Evolutionary conservation across 2,329 filamentous ascomycete genomes (phyloP), one percentile per base, ranked within the genome.

Genomic region (Microascus cirrosus): DNA sequence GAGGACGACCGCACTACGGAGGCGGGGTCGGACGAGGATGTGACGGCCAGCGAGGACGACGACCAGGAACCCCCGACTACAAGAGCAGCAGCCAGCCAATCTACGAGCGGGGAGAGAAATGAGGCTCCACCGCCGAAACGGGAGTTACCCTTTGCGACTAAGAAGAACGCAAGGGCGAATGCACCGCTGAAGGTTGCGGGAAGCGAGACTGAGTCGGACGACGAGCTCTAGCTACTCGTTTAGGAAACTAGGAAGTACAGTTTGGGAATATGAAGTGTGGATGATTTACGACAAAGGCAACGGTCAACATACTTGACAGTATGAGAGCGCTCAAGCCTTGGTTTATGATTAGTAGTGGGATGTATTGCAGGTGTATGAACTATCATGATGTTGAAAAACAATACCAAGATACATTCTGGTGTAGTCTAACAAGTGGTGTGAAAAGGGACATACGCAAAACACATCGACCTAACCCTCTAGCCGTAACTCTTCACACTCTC

Each of bases 171-270:
- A 10, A 35, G 36, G 20, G 13, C 58, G n/a, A 59, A 61, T 20
- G 62, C 65, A 53, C 60, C 69, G 2, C 59, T 70, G 5, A 66
- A 62, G 12, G 34, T 64, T 20, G 59, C 65, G 12, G 71, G 65
- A 18, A 77, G 74, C 54, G 79, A 82, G 57, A 79, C 77, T 0
- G 77, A 78, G n/a, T 80, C 78, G 0, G 80, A 81, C 60, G 80
- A 82, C 63, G 80, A 83, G 64, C 62, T 82, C 59, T 83, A 65
- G 73, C 54, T 35, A 34, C 15, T 28, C 18, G 28, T 53, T 32
- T 32, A 32, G 28, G 8, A 32, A 4, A 32, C 28, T 8, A 8
- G 28, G 28, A 32, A 32, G 8, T 32, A 32, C 28, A 32, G 28
- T 4, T 8, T 32, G 28, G 28, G 28, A 32, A 32, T 32, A 32